Conservation (phyloP, 208 protist genomes). For the Ichthyophonus hoferi region DNA sequence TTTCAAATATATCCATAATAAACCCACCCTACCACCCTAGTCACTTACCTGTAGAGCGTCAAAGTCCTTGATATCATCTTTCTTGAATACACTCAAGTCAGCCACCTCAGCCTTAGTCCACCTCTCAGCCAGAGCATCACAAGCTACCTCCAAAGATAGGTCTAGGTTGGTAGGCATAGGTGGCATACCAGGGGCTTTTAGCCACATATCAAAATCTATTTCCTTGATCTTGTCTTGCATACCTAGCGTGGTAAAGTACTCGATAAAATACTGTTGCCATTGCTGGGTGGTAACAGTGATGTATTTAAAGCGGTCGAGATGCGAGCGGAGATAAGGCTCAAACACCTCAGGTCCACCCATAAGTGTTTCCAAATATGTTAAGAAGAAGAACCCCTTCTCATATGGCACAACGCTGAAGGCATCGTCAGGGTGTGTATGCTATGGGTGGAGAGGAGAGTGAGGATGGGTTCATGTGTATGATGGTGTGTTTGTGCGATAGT, state of each 20-base stretch:
- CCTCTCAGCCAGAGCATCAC: background rate
- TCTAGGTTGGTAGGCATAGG: background rate
- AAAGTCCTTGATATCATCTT: background rate
- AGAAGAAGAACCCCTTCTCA: slow-evolving; percentile 64
- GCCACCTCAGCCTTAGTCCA: background rate
- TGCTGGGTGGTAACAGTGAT: slow-evolving; percentile 55
- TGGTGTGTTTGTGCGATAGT: background rate
- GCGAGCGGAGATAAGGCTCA: slow-evolving; percentile 49
- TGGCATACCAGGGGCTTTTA: background rate
- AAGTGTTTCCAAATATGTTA: slow-evolving; percentile 64
- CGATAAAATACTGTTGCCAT: slow-evolving; percentile 57
- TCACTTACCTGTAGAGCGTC: background rate
- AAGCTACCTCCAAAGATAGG: background rate
- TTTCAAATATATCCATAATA: too few relatives aligned
- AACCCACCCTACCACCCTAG: too few relatives aligned
- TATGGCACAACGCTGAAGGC: slow-evolving; percentile 73
- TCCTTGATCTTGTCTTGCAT: background rate
- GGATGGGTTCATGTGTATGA: background rate
- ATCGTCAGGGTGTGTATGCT: slow-evolving; percentile 68
- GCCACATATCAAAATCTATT: background rate
- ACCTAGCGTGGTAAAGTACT: slow-evolving; percentile 50
- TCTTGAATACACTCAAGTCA: background rate
- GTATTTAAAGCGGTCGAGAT: slow-evolving; percentile 45
- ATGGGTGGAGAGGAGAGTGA: background rate
- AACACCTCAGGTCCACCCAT: slow-evolving; percentile 52